Evolutionary conservation across 495 filamentous ascomycete species (phyloP).

Genomic region (Penicillium dipodomyicola): DNA sequence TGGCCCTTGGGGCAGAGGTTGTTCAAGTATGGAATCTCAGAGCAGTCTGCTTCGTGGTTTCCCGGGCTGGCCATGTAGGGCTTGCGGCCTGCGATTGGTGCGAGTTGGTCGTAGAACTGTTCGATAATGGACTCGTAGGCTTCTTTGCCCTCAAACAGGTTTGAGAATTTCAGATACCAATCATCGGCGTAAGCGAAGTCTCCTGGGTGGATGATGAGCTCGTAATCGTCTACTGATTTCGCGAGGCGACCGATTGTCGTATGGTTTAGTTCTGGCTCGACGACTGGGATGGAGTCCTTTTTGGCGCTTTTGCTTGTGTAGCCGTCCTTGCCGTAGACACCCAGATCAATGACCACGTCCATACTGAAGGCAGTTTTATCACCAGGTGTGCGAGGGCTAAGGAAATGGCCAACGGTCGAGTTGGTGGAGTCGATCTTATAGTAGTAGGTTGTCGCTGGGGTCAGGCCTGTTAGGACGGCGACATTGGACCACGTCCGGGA

Average conservation of each 20-base stretch:
- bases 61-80: constrained; percentile 56
- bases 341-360: constrained; percentile 53
- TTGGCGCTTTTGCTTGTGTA: constrained; percentile 54
- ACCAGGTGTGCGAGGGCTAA: constrained; percentile 52
- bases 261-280: constrained; percentile 59
- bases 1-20: constrained; percentile 54
- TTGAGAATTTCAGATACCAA: constrained; percentile 45
- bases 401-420: constrained; percentile 54
- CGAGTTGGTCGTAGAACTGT: constrained; percentile 53
- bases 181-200: constrained; percentile 56
- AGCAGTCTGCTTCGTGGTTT: constrained; percentile 56
- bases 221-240: constrained; percentile 54
- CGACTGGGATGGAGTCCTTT: constrained; percentile 49
- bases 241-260: constrained; percentile 59
- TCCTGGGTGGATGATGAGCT: constrained; percentile 57
- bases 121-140: constrained; percentile 55
- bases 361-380: constrained; percentile 46
- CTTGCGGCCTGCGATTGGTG: constrained; percentile 41
- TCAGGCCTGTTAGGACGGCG: constrained; percentile 41
- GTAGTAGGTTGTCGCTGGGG: constrained; percentile 50
- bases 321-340: constrained; percentile 56
- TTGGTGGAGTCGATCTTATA: constrained; percentile 57
- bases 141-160: constrained; percentile 37
- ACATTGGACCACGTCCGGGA: constrained; percentile 53
- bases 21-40: constrained; percentile 40